These are phyloP conservation scores for Cinchona pubescens DNA, from an alignment of 257 asterid species.

Conservation along the genomic window DNA sequence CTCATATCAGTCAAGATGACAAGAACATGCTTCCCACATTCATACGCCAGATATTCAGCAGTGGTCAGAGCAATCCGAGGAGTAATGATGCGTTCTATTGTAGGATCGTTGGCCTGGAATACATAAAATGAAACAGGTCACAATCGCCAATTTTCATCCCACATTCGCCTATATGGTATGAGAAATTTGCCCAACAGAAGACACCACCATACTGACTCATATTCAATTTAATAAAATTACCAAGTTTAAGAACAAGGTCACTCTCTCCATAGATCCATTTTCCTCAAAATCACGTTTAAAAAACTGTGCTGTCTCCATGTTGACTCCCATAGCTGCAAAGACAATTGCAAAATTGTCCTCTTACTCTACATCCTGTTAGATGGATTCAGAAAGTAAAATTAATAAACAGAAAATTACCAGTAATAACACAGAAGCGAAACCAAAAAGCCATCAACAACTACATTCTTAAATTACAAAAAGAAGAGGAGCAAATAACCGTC, in stretches of 20 bases:
- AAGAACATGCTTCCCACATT: constrained; percentile 97
- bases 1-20: constrained; percentile 99
- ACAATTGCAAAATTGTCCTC: constrained; percentile 98
- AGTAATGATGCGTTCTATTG: constrained; percentile 92
- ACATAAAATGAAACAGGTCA: constrained; percentile 21
- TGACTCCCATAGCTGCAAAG: constrained; percentile 99
- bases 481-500: not conserved
- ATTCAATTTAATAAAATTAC: constrained; percentile 36
- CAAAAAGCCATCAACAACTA: not conserved
- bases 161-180: not conserved
- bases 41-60: constrained; percentile 93
- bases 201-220: not conserved
- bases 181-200: not conserved
- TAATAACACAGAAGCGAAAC: not conserved
- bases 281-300: constrained; percentile 99
- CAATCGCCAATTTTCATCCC: constrained; percentile 13
- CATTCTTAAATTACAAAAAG: not conserved
- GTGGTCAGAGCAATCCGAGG: constrained; percentile 98
- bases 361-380: constrained; percentile 61
- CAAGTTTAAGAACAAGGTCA: constrained; percentile 90
- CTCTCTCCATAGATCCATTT: constrained; percentile 99
- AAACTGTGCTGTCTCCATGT: constrained; percentile 99
- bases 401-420: not conserved
- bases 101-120: constrained; percentile 90
- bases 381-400: constrained; percentile 22